Base-by-base conservation (phyloP, 2,329 filamentous ascomycete genomes). In the Ascochyta lentis region DNA sequence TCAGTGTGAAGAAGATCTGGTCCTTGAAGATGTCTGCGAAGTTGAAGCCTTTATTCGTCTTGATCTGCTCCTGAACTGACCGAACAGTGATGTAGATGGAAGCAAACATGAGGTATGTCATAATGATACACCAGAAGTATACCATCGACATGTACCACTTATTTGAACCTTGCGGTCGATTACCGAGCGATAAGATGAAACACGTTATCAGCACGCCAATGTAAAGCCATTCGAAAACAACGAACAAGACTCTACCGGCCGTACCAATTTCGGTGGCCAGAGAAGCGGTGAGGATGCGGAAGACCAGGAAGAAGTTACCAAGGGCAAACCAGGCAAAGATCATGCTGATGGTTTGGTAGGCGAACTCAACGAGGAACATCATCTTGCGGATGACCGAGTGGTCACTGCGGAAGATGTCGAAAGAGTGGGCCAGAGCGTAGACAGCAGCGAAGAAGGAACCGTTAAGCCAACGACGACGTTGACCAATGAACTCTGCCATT, bases 251-350 rank as follows among this genome's bases (percentile, higher is more conserved):
- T 35, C 86, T 86, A 49, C 95, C 95, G 9, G 86, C 86, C 4
- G 84, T 87, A 44, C 92, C 91, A 2, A 97, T 84, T 24, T 97
- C 83, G 24, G 85, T 83, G 41, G 91, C 89, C 63, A 99, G 81
- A 69, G 93, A 96, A 10, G 87, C 89, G 1, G 94, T 98, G 62
- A 99, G 81, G 73, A 99, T 98, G 76, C 93, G 93, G 82, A 99
- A 99, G 66, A 99, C 94, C 71, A 99, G 80, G 84, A 98, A 99
- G 84, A 99, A 99, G 80, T 99, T 99, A 72, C 95, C 86, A 71
- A 98, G 95, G 68, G 90, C 92, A 73, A 99, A 98, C 95, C 95
- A 99, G 49, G 95, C 93, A 75, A 98, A 99, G 71, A 99, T 84
- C 91, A 98, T 97, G 82, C 91, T 96, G 77, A 94, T 84, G 1